These are phyloP conservation scores for Hsuehochloa calcarea DNA, from an alignment of 176 grass and related monocot genomes.

Conservation along the genomic window DNA sequence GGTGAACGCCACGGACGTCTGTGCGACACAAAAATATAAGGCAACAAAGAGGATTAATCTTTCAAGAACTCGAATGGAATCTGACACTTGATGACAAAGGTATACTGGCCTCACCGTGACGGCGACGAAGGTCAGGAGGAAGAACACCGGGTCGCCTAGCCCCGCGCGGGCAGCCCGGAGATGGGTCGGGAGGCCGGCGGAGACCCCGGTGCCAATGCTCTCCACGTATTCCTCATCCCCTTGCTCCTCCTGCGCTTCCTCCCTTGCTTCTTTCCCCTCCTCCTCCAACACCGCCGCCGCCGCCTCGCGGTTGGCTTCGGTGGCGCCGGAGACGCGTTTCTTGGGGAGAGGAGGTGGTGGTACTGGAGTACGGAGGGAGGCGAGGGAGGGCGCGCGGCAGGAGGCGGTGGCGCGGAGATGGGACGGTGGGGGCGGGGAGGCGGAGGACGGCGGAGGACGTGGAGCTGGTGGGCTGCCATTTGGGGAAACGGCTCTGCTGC, in stretches of 20 bases:
- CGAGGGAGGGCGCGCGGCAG: background rate
- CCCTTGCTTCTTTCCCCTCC: constrained; percentile 1
- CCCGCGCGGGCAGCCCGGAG: constrained; percentile 38
- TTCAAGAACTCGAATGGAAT: background rate
- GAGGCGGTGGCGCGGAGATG: background rate
- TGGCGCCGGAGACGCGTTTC: background rate
- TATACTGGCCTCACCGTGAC: constrained; percentile 34
- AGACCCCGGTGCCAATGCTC: constrained; percentile 44
- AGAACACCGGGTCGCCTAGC: constrained; percentile 66
- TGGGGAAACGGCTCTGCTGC: background rate
- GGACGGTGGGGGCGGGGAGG: background rate
- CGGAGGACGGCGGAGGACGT: constrained; percentile 13
- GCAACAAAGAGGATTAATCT: background rate
- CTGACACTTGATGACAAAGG: background rate
- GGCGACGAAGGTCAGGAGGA: constrained; percentile 53
- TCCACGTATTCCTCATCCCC: background rate
- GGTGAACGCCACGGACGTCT: constrained; percentile 72
- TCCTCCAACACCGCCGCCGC: background rate
- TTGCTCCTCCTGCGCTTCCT: background rate
- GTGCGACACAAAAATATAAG: constrained; percentile 15
- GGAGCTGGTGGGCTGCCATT: constrained; percentile 25
- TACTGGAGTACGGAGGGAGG: background rate
- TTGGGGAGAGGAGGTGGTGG: background rate
- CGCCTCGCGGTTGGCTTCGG: constrained; percentile 6
- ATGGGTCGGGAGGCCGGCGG: constrained; percentile 1